Base-by-base conservation (phyloP, 352 stramenopile species). In the Globisporangium barbulae region DNA sequence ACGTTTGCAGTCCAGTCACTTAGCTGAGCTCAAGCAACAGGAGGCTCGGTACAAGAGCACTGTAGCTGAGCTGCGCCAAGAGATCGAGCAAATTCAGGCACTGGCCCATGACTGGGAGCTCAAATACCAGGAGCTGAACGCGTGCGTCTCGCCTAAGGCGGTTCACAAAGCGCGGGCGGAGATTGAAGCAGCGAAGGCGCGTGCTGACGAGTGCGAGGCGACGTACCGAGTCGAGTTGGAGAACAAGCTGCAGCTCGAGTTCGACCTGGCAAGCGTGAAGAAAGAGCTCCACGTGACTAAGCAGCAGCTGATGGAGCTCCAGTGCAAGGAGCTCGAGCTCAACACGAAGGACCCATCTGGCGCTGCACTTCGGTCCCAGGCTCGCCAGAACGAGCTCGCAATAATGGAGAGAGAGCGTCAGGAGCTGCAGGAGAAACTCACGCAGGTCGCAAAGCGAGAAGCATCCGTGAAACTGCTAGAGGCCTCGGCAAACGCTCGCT, bases 171-270 rank as follows among this genome's bases (percentile, higher is more conserved):
- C 49, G 19, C 15, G 45, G 6, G 61, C 37, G 21, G 22, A 39
- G 35, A 25, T 62, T 21, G 53, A 55, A 3, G 45, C 53, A 0
- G 44, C 53, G 3, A 49, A 31, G 22, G 17, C 22, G 17, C 61
- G 47, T 13, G 61, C 44, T 0, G 53, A 47, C 0, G 61, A 67
- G 22, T 61, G 21, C 53, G 53, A 67, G 8, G 42, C 22, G 1
- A 50, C 61, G 19, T 67, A 67, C 61, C 25, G 41, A 21, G 45
- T 63, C 22, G 61, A 67, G 45, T 33, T 67, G 10, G 61, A 67
- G 53, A 47, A 61, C 42, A 67, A 55, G 2, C 44, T 62, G 6
- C 61, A 67, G 42, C 61, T 67, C 35, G 61, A 62, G 33, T 67
- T 67, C n/a, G 61, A 67, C 45, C 53, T 67, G 17, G 53, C 61